These are phyloP conservation scores for Colletotrichum gigasporum DNA, from an alignment of 2,329 filamentous ascomycete species.

Conservation along the genomic window DNA sequence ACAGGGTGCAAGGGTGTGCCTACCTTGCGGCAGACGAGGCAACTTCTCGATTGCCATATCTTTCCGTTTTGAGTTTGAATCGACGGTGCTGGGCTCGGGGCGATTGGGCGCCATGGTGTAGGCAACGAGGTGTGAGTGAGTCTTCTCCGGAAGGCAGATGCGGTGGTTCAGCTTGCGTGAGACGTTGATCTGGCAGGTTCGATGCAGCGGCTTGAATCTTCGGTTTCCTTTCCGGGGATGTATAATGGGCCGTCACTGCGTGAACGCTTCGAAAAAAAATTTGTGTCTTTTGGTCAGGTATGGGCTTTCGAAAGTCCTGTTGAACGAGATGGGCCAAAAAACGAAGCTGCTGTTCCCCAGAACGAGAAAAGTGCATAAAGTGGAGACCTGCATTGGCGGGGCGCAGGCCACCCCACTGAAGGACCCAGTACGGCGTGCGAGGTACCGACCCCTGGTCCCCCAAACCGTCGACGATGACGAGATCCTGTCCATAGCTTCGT, in stretches of 20 bases:
- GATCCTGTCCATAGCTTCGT: constrained; percentile 5
- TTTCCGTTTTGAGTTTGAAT: not conserved
- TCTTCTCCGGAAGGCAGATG: not conserved
- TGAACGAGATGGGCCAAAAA: not conserved
- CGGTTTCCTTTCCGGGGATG: too few species aligned
- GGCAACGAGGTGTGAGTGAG: constrained; percentile 15
- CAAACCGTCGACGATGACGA: constrained; percentile 22
- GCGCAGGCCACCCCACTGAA: not conserved
- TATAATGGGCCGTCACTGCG: too few species aligned
- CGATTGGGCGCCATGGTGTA: constrained; percentile 29
- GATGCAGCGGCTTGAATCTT: not conserved
- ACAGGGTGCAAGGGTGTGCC: not conserved
- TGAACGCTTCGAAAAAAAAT: too few species aligned
- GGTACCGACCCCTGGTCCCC: not conserved
- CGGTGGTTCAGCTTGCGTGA: too few species aligned
- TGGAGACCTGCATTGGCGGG: not conserved
- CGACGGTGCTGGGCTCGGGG: constrained; percentile 3
- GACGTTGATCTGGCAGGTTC: not conserved
- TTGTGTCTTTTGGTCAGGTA: too few species aligned
- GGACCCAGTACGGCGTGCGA: too few species aligned
- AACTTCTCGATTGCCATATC: constrained; percentile 11
- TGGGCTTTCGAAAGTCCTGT: not conserved
- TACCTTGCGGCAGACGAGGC: constrained; percentile 35
- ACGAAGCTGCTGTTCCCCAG: not conserved
- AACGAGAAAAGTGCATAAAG: constrained; percentile 5